Base-by-base conservation (phyloP, 805 yeast species). In the Suhomyces kilbournensis region DNA sequence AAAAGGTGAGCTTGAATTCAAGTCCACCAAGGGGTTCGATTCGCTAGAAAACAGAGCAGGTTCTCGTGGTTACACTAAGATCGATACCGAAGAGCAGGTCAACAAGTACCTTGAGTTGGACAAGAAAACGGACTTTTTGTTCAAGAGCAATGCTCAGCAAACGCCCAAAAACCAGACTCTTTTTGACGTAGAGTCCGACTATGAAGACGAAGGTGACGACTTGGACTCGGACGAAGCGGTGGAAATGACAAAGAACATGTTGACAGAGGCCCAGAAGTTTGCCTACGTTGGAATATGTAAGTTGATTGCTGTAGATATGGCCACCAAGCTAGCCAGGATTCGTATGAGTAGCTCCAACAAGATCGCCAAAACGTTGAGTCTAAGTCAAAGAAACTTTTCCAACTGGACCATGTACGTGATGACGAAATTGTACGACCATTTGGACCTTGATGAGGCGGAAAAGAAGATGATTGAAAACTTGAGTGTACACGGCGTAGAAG, bases 201-300 rank as follows among this genome's bases (percentile, higher is more conserved):
- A 65, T 23, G 66, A 68, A 7, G 65, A 63, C 44, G 69, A 68
- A 14, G 75, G 68, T 55, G 85, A 72, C 28, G 66, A 66, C 25
- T 44, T 74, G 8, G 76, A 73, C 55, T 81, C 90, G 0, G 69
- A 70, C n/a, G 82, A 81, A 45, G 96, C 92, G 52, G 72, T 94
- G 56, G 82, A 82, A 50, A 80, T 93, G 1, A 94, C 97, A 4
- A 90, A 85, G 65, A 81, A 83, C 22, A 81, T 94, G 82, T 76
- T 94, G 14, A 77, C 84, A 7, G 98, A 90, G 15, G 76, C 86
- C 14, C 97, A 94, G 66, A 86, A 89, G 61, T 86, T 92, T 55
- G 98, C 98, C 2, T 94, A 94, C 64, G 88, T 88, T 6, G 98
- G 97, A 0, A 76, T 93, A 8, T 84, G 87, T 7, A 86, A 88